phyloP scores from a whole-genome alignment of 2,329 filamentous ascomycete genomes.

The Penicillium sclerotigenum region DNA sequence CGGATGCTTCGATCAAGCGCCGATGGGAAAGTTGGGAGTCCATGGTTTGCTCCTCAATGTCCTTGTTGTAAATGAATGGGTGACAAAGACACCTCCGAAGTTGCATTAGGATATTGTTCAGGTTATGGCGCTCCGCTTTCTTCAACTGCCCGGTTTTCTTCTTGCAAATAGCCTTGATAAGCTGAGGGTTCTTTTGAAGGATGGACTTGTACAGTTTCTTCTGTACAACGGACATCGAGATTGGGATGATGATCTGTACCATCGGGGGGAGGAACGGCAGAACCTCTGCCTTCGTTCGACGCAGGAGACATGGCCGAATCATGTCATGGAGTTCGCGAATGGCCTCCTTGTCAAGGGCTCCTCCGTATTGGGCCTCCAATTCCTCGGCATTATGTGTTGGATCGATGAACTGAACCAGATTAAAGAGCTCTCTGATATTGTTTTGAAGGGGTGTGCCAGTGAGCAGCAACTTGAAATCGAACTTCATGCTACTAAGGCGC shows the following conservation, averaged over 20 bases:
- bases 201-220: conserved; percentile 95
- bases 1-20: conserved; percentile 86
- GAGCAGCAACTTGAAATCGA: conserved; percentile 79
- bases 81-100: conserved; percentile 92
- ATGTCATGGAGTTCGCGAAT: conserved; percentile 75
- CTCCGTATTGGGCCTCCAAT: conserved; percentile 71
- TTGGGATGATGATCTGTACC: conserved; percentile 89
- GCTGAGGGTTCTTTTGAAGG: conserved; percentile 80
- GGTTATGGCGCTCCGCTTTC: conserved; percentile 68
- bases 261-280: conserved; percentile 89
- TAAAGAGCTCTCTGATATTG: conserved; percentile 91
- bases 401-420: conserved; percentile 92
- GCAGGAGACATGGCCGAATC: conserved; percentile 69
- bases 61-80: conserved; percentile 87
- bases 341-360: conserved; percentile 76
- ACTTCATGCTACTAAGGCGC: conserved; percentile 67
- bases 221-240: conserved; percentile 92
- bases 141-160: conserved; percentile 62
- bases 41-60: conserved; percentile 78
- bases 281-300: conserved; percentile 85
- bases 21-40: conserved; percentile 62
- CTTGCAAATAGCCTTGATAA: conserved; percentile 80
- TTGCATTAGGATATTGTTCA: conserved; percentile 96
- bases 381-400: conserved; percentile 64
- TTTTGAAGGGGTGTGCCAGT: conserved; percentile 81